phyloP scores from a whole-genome alignment of 345 rosid species.

The Theobroma cacao region DNA sequence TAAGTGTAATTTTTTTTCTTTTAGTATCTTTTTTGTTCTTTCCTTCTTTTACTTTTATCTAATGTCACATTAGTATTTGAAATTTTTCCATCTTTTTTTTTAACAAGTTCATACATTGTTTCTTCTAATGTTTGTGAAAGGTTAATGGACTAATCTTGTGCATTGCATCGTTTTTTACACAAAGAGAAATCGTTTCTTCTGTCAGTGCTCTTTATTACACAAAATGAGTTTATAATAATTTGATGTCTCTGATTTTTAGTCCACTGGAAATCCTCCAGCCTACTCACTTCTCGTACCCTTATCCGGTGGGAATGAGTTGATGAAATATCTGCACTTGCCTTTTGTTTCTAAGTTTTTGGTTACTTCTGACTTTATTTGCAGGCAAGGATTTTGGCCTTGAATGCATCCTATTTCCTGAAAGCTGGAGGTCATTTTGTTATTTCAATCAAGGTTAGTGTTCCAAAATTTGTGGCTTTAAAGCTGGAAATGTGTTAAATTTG shows the following conservation, averaged over 20 bases:
- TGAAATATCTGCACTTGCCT: neutral
- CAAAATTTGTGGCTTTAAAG: neutral
- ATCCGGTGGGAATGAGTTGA: neutral
- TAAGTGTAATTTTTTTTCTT: neutral
- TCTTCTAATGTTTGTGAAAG: neutral
- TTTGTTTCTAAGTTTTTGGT: neutral
- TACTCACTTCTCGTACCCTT: neutral
- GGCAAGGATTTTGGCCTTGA: constrained; percentile 95
- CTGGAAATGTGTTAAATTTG: neutral
- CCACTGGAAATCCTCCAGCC: neutral
- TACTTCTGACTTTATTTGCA: constrained; percentile 24
- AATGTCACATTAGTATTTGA: neutral
- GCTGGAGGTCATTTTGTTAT: constrained; percentile 97
- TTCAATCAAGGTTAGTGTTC: constrained; percentile 80
- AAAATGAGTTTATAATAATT: neutral
- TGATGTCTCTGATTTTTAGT: neutral
- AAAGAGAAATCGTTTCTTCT: neutral
- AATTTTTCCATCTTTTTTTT: neutral
- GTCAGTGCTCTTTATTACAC: neutral
- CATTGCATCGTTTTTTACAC: neutral
- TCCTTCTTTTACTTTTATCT: no score
- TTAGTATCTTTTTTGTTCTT: neutral
- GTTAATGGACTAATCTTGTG: no score
- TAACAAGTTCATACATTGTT: neutral
- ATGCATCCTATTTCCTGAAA: constrained; percentile 80